Evolutionary conservation across 2,329 filamentous ascomycete genomes (phyloP).

Genomic region (Kalmusia sp.): DNA sequence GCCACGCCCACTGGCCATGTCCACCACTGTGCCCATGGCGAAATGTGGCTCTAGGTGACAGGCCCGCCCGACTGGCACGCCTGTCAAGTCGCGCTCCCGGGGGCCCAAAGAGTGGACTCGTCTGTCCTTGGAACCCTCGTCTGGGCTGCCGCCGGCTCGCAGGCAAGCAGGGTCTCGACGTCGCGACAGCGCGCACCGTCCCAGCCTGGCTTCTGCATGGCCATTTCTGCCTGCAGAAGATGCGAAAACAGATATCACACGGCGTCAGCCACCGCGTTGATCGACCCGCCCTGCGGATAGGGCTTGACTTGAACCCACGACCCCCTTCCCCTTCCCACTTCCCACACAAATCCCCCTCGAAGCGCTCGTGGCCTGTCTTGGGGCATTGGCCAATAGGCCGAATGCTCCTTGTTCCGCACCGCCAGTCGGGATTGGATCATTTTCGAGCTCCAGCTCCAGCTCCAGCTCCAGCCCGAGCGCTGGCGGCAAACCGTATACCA

Average conservation of each 20-base stretch:
- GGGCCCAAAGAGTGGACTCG: conserved; percentile 8
- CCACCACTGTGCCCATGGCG: not conserved
- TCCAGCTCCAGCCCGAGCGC: no score
- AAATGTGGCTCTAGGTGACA: conserved; percentile 43
- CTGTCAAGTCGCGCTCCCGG: conserved; percentile 40
- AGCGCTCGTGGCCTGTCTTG: conserved; percentile 3
- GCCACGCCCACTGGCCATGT: not conserved
- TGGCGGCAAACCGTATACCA: no score
- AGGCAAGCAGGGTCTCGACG: conserved; percentile 7
- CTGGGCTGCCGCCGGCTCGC: conserved; percentile 1
- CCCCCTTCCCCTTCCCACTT: conserved; percentile 20
- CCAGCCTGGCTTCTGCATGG: not conserved
- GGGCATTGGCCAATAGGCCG: not conserved
- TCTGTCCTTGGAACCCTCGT: conserved; percentile 4
- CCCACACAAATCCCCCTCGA: conserved; percentile 19
- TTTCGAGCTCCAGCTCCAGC: not conserved
- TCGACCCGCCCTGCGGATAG: conserved; percentile 41
- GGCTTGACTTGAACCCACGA: conserved; percentile 32
- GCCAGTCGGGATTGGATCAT: not conserved
- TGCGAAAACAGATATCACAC: conserved; percentile 5
- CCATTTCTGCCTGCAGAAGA: not conserved
- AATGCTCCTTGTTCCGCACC: not conserved
- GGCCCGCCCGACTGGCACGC: conserved; percentile 38
- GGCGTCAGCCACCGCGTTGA: conserved; percentile 31
- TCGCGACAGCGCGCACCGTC: not conserved